Evolutionary conservation across 2,329 filamentous ascomycete genomes (phyloP), one percentile per base, ranked within the genome.

Genomic region (Fusarium phyllophilum): DNA sequence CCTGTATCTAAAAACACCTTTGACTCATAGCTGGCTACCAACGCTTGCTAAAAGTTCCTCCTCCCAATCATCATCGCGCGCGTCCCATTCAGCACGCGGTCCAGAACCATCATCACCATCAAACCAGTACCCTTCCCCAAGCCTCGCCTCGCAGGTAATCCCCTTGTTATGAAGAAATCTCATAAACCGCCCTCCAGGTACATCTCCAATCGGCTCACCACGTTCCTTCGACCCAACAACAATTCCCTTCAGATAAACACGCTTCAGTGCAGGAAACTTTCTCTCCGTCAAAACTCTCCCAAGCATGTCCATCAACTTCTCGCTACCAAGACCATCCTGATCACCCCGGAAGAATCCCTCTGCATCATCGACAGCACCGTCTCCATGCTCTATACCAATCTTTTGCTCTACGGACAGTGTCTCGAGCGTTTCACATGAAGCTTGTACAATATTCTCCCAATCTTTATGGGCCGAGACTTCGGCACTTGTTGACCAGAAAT

Each of bases 171-270:
- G 6, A 1, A 65, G 57, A 9, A 52, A n/a, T 4, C 42, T 38
- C 36, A 65, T 62, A 5, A 65, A 52, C 24, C 22, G 36, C 7
- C 38, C 58, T 10, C 62, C 62, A 10, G 62, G 62, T 3, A 61
- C 58, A 42, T 61, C 26, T 22, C 36, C 58, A 8, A 42, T 34
- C 10, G 29, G 58, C 36, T 55, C 18, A 6, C 58, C 46, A 6
- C 31, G 18, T 6, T 14, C 24, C 6, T 38, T n/a, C 1, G 44
- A 26, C 2, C 24, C 39, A 14, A 65, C 45, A n/a, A 45, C 33
- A 22, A 65, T 39, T 29, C 62, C 57, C 6, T 17, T 65, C 5
- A 65, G 36, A 12, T 18, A n/a, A 11, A 65, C 58, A 2, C 31
- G 26, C 12, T 26, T n/a, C 13, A 65, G 14, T 15, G 2, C 58